Evolutionary conservation across 306 rosid species (phyloP).

Genomic region (Citrullus amarus): DNA sequence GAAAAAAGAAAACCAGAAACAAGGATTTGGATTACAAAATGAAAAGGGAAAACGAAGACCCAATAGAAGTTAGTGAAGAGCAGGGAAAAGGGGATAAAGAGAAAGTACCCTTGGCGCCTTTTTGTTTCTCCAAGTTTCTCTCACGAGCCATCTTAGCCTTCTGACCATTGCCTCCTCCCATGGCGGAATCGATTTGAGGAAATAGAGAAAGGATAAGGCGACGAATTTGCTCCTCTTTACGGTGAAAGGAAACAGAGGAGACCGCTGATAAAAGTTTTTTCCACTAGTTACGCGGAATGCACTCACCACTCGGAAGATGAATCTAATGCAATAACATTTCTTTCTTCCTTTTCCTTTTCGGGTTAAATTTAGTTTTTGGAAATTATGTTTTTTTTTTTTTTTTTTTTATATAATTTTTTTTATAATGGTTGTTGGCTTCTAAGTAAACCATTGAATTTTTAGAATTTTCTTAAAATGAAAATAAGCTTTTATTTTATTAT

Average conservation of each 20-base stretch:
- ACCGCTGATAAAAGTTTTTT: background rate
- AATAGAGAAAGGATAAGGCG: background rate
- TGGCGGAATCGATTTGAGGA: conserved; percentile 10
- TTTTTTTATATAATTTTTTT: no score
- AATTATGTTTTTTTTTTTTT: no score
- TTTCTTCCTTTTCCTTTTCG: no score
- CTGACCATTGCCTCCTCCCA: conserved; percentile 95
- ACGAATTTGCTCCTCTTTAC: background rate
- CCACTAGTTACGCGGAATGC: background rate
- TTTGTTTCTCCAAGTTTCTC: conserved; percentile 64
- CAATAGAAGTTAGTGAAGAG: background rate
- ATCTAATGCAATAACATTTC: no score
- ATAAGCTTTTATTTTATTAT: no score
- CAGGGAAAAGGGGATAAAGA: background rate
- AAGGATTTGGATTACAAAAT: background rate
- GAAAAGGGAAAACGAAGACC: background rate
- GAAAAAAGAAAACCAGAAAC: background rate
- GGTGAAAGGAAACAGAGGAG: conserved; percentile 1
- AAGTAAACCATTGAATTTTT: no score
- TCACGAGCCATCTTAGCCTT: conserved; percentile 85
- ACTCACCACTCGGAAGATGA: background rate
- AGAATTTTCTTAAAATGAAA: no score
- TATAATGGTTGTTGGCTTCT: no score
- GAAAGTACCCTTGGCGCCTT: conserved; percentile 33
- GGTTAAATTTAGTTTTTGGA: no score